Conservation (phyloP, 331 rosid species). For the Malus hybrid region DNA sequence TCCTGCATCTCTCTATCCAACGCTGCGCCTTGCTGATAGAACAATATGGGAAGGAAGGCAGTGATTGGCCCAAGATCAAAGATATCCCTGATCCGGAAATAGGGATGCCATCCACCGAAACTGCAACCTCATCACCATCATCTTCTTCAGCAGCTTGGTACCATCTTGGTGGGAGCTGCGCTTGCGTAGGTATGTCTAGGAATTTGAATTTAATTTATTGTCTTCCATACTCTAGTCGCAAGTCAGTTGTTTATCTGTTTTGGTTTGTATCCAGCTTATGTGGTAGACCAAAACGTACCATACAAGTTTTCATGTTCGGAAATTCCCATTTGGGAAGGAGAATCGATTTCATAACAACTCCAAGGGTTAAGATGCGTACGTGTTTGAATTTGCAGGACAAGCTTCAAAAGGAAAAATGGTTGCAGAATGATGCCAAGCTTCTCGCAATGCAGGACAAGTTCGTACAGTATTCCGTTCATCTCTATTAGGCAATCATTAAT, state of each 20-base stretch:
- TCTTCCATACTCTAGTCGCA: background rate
- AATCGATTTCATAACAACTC: too few relatives aligned
- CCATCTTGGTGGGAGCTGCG: background rate
- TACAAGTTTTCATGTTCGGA: too few relatives aligned
- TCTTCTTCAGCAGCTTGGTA: background rate
- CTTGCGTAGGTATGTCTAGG: background rate
- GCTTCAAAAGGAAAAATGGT: background rate
- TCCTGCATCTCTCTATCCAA: slow-evolving; percentile 7
- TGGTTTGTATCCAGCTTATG: too few relatives aligned
- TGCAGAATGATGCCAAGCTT: background rate
- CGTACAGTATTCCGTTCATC: too few relatives aligned
- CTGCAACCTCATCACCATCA: background rate
- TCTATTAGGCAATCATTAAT: too few relatives aligned
- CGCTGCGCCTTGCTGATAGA: background rate
- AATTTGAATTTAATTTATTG: too few relatives aligned
- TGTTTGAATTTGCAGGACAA: background rate
- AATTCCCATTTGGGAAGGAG: too few relatives aligned
- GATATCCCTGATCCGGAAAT: slow-evolving; percentile 7
- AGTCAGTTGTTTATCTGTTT: background rate
- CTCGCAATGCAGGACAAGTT: background rate
- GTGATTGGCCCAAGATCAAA: background rate
- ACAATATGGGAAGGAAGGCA: background rate
- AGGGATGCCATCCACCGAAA: background rate
- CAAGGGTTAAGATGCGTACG: too few relatives aligned
- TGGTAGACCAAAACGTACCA: too few relatives aligned